phyloP scores from a whole-genome alignment of 1,139 yeast genomes.

The Pneumocystis wakefieldiae region DNA sequence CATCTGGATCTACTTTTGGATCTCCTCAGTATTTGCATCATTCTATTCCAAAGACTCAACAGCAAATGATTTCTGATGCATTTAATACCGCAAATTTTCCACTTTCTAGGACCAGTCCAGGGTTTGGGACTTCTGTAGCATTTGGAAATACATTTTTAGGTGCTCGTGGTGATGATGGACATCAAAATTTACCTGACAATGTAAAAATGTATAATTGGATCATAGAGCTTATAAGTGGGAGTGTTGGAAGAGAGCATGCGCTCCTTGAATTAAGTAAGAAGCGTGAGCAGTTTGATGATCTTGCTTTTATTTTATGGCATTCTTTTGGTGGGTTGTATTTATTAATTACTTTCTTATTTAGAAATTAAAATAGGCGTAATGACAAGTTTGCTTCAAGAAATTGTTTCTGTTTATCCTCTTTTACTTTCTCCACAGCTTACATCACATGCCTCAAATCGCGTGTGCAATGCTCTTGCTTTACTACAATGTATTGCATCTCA shows the following conservation, averaged over 20 bases:
- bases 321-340: slow-evolving; percentile 39
- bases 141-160: neutral
- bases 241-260: slow-evolving; percentile 73
- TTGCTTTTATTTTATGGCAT: slow-evolving; percentile 87
- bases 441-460: slow-evolving; percentile 79
- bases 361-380: slow-evolving; percentile 40
- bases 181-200: slow-evolving; percentile 33
- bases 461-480: slow-evolving; percentile 87
- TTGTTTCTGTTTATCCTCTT: slow-evolving; percentile 75
- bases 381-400: slow-evolving; percentile 81
- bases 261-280: slow-evolving; percentile 81
- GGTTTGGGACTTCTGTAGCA: neutral
- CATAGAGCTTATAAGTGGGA: slow-evolving; percentile 37
- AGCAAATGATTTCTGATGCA: neutral
- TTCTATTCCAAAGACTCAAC: neutral
- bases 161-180: neutral
- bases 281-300: slow-evolving; percentile 85
- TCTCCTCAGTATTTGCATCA: neutral
- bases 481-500: slow-evolving; percentile 95
- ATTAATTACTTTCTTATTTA: neutral
- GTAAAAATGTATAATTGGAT: slow-evolving; percentile 86
- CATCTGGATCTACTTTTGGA: neutral
- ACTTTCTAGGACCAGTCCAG: neutral
- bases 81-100: neutral
- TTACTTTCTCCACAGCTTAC: slow-evolving; percentile 76